These are phyloP conservation scores for Paramyrothecium roridum DNA, from an alignment of 2,329 filamentous ascomycete species.

Conservation along the genomic window DNA sequence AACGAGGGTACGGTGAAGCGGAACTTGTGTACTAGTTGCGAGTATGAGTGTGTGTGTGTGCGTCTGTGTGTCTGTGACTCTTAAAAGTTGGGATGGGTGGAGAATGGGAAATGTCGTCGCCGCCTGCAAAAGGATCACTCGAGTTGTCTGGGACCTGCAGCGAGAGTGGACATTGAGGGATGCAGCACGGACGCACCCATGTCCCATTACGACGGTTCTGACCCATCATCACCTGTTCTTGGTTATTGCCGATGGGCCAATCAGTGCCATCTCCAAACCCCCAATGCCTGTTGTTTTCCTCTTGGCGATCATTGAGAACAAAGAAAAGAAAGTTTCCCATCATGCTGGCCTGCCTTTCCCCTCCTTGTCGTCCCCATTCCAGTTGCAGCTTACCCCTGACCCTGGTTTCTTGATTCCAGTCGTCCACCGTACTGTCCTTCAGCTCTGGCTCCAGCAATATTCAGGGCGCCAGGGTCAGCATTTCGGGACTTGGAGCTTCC, in stretches of 20 bases:
- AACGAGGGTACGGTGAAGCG: background rate
- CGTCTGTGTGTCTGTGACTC: conserved; percentile 1
- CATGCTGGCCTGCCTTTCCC: too few species aligned
- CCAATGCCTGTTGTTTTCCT: background rate
- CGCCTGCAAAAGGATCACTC: background rate
- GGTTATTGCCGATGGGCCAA: background rate
- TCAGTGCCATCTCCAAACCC: background rate
- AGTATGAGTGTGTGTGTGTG: too few species aligned
- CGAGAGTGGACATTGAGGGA: background rate
- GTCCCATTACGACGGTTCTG: background rate
- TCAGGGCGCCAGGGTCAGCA: too few species aligned
- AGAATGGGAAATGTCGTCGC: background rate
- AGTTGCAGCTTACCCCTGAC: too few species aligned
- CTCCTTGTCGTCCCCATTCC: too few species aligned
- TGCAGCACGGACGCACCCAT: background rate
- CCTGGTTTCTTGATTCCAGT: too few species aligned
- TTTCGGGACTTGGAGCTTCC: too few species aligned
- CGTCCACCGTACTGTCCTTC: too few species aligned
- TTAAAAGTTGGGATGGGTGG: background rate
- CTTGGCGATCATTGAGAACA: background rate
- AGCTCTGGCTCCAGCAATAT: too few species aligned
- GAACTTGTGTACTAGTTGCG: too few species aligned
- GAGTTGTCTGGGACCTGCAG: background rate
- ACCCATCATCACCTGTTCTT: background rate
- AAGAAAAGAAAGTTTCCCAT: background rate